A percentile compares a stretch with the other conserved stretches of the same genome.
Evolutionary conservation across 1,284 basidiomycete species (phyloP).

Genomic region (Marasmius tenuissimus): DNA sequence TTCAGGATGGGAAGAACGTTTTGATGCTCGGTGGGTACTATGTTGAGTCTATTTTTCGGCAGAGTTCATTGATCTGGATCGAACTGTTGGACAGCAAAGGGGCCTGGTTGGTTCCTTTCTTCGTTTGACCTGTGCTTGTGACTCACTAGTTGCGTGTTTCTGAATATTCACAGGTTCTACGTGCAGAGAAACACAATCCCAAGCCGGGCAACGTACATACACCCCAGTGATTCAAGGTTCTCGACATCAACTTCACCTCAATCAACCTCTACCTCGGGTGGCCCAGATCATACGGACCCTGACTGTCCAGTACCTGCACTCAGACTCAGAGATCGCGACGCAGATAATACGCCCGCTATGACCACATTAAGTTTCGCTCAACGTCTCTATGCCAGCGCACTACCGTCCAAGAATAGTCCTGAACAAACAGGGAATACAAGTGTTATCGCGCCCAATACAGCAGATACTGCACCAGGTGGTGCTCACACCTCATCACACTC

Average conservation of each 20-base stretch:
- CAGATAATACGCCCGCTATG: not conserved
- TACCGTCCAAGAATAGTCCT: not conserved
- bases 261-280: not conserved
- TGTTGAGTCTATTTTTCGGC: no score
- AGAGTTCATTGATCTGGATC: no score
- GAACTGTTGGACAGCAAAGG: no score
- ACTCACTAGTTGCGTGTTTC: no score
- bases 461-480: not conserved
- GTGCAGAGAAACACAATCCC: not conserved
- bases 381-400: constrained; percentile 30
- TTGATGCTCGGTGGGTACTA: no score
- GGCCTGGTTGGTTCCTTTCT: no score
- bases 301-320: not conserved
- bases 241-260: not conserved
- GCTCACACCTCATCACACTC: not conserved
- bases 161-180: not conserved
- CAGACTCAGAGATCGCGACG: constrained; percentile 1
- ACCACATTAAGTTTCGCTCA: constrained; percentile 25
- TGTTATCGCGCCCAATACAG: constrained; percentile 8
- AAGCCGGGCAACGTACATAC: not conserved
- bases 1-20: no score
- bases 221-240: not conserved
- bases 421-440: constrained; percentile 8
- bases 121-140: no score
- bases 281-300: not conserved